These are phyloP conservation scores for Cicer arietinum DNA, from an alignment of 306 rosid genomes.

Conservation along the genomic window DNA sequence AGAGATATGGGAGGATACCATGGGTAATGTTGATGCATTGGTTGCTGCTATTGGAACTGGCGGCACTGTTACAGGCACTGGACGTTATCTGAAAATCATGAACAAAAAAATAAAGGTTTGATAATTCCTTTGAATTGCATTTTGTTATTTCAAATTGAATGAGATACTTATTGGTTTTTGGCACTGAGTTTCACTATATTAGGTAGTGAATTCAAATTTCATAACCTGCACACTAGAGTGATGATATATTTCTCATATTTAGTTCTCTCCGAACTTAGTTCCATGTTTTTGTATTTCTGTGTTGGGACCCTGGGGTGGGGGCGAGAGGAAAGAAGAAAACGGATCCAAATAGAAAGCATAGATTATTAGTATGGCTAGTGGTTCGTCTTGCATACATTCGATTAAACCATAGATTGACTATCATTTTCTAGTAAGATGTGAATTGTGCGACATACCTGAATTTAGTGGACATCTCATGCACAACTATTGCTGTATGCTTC, in stretches of 20 bases:
- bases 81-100: conserved; percentile 81
- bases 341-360: neutral
- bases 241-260: conserved; percentile 26
- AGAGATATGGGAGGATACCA: conserved; percentile 98
- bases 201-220: conserved; percentile 22
- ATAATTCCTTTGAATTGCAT: conserved; percentile 32
- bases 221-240: neutral
- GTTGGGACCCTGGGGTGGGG: neutral
- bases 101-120: conserved; percentile 73
- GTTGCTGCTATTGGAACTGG: conserved; percentile 98
- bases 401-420: conserved; percentile 36
- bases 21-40: conserved; percentile 82
- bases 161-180: conserved; percentile 32
- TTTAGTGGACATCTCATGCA: conserved; percentile 18
- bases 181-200: conserved; percentile 28
- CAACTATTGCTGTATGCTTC: conserved; percentile 34
- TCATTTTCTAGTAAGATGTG: conserved; percentile 3
- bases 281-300: conserved; percentile 23
- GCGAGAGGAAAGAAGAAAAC: conserved; percentile 22
- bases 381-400: conserved; percentile 24
- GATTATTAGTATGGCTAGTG: conserved; percentile 7
- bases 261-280: conserved; percentile 23
- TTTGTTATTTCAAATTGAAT: conserved; percentile 35
- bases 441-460: conserved; percentile 8
- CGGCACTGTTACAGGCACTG: conserved; percentile 90